Base-by-base conservation (phyloP, 2,329 filamentous ascomycete genomes). In the Moelleriella libera region DNA sequence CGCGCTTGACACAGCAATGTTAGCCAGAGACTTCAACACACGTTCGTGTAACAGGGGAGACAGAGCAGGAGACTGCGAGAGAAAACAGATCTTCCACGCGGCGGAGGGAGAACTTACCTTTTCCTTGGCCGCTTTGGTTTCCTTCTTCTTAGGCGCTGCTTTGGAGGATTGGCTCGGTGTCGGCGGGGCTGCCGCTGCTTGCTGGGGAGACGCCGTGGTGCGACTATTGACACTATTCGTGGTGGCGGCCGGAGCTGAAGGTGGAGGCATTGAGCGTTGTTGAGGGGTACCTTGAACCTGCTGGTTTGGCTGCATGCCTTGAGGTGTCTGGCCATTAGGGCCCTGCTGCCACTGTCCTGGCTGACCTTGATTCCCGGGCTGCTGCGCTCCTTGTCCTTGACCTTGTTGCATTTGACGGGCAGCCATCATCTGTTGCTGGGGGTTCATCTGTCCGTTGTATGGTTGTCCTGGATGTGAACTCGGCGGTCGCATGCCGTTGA, bases 71-170 rank as follows among this genome's bases (percentile, higher is more conserved):
- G 21, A 21, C 21, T 21, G 21, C 21, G 21, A 21, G 21, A 12
- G 37, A 29, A 14, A 12, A 10, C 10, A 34, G 10, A 21, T 40
- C 30, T 9, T 8, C 8, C 11, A 41, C 2, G n/a, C 6, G 28
- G 4, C 41, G 41, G 31, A 30, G 42, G 6, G 7, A 4, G 34
- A 31, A 58, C 69, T 68, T 75, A 85, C 83, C 80, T 87, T 86
- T 49, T 67, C 70, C 63, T 82, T 84, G 5, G 76, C 69, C 51
- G 70, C 74, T 64, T 82, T 83, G 5, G 67, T 68, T 32, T 80
- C 78, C 69, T 87, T 85, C 75, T 90, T 90, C 64, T 87, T 88
- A 1, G 84, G 83, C 34, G 78, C 80, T 4, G 82, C 65, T 69
- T 90, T 90, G 59, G 80, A 82, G 2, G 70, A 63, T 59, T 87